Conservation (phyloP, 805 yeast genomes). For the Metschnikowia lochheadii region DNA sequence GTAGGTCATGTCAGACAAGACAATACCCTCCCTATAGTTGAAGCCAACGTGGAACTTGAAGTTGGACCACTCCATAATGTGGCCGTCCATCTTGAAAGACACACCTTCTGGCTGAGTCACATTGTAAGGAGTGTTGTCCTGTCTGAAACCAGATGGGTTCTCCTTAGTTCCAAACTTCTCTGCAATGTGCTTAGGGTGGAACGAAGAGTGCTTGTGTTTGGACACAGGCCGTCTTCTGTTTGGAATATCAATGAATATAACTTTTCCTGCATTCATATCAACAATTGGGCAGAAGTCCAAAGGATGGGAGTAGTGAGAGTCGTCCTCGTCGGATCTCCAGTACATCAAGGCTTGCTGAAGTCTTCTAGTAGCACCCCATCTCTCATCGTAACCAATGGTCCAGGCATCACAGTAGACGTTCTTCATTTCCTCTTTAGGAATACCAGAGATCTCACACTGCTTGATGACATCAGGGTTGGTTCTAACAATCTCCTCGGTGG, state of each 20-base stretch:
- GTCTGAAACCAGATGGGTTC: conserved; percentile 51
- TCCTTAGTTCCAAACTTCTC: conserved; percentile 52
- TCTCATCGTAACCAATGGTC: conserved; percentile 68
- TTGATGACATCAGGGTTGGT: conserved; percentile 66
- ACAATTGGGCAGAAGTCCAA: conserved; percentile 80
- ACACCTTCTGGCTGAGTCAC: conserved; percentile 82
- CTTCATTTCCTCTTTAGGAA: conserved; percentile 59
- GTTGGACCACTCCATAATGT: conserved; percentile 73
- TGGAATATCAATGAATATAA: conserved; percentile 73
- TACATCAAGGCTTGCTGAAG: conserved; percentile 79
- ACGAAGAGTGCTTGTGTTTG: conserved; percentile 63
- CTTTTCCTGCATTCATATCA: conserved; percentile 66
- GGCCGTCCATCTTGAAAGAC: conserved; percentile 66
- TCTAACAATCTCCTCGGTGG: conserved; percentile 63
- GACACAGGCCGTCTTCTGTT: conserved; percentile 68
- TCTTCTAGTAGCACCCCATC: conserved; percentile 75
- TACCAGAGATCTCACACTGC: conserved; percentile 68
- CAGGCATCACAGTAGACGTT: conserved; percentile 63
- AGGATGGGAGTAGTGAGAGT: conserved; percentile 71
- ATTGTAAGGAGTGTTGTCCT: conserved; percentile 60
- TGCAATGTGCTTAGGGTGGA: conserved; percentile 60
- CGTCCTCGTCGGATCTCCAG: conserved; percentile 72
- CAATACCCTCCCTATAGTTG: conserved; percentile 84
- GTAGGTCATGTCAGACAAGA: conserved; percentile 66
- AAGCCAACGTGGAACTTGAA: conserved; percentile 76